phyloP scores from a whole-genome alignment of 1,139 yeast species.

The Yamadazyma membranifaciens region DNA sequence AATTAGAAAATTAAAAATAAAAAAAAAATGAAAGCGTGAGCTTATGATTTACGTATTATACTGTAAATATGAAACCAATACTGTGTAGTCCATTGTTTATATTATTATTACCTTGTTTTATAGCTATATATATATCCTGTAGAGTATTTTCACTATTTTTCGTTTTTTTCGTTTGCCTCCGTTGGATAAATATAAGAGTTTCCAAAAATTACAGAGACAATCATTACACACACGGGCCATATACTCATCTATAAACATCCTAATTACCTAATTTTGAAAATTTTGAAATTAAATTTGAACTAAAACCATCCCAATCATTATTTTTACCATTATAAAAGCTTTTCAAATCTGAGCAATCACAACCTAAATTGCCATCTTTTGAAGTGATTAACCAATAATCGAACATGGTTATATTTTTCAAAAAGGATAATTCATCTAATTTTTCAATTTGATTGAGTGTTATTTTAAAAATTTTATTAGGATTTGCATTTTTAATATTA shows the following conservation, averaged over 20 bases:
- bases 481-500: neutral
- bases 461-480: neutral
- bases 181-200: too few relatives aligned
- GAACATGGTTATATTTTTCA: conserved; percentile 30
- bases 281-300: conserved; percentile 7
- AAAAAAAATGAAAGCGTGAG: neutral
- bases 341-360: conserved; percentile 20
- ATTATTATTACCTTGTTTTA: conserved; percentile 16
- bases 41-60: conserved; percentile 6
- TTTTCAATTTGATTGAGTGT: conserved; percentile 1
- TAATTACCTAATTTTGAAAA: conserved; percentile 8
- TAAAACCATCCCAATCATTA: conserved; percentile 14
- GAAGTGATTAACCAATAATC: conserved; percentile 22
- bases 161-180: too few relatives aligned
- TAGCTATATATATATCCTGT: conserved; percentile 10
- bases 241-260: conserved; percentile 1
- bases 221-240: neutral
- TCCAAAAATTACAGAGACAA: neutral
- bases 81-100: conserved; percentile 12
- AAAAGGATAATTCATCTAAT: conserved; percentile 22
- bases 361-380: conserved; percentile 17
- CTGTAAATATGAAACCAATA: conserved; percentile 12
- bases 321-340: conserved; percentile 17
- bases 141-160: too few relatives aligned
- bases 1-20: neutral